phyloP scores from a whole-genome alignment of 768 basidiomycete genomes.

The Inosperma sp. region DNA sequence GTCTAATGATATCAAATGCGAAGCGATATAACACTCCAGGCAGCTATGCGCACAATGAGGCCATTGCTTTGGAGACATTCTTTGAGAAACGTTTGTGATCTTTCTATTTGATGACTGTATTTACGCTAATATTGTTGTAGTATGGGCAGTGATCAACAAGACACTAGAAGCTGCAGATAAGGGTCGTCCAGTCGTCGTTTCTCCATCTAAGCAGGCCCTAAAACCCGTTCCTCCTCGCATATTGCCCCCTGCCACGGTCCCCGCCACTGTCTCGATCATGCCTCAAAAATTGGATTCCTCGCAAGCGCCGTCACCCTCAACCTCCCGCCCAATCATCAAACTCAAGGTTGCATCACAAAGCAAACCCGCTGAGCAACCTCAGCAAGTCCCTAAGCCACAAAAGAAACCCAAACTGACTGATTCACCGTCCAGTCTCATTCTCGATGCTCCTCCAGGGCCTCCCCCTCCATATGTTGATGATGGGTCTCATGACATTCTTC shows the following conservation, averaged over 20 bases:
- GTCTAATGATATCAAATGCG: constrained; percentile 83
- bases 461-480: constrained; percentile 72
- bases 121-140: constrained; percentile 34
- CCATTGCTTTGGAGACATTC: constrained; percentile 67
- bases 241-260: constrained; percentile 27
- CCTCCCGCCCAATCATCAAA: constrained; percentile 58
- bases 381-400: constrained; percentile 31
- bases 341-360: constrained; percentile 52
- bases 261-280: constrained; percentile 8
- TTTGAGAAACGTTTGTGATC: constrained; percentile 77
- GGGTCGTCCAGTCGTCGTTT: constrained; percentile 29
- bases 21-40: constrained; percentile 75
- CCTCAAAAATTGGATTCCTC: constrained; percentile 1
- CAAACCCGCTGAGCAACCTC: constrained; percentile 29
- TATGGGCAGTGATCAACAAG: constrained; percentile 85
- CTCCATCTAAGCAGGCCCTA: constrained; percentile 9
- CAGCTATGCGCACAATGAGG: constrained; percentile 70
- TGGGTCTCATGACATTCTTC: constrained; percentile 75
- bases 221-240: constrained; percentile 29
- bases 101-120: not conserved
- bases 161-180: constrained; percentile 67
- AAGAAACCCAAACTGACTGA: constrained; percentile 44
- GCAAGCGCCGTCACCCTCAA: constrained; percentile 10
- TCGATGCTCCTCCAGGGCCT: constrained; percentile 44
- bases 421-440: constrained; percentile 20